Percentiles rank a stretch among this genome's conserved stretches.
Conservation (phyloP, 768 basidiomycete genomes). For the Lentinula edodes region DNA sequence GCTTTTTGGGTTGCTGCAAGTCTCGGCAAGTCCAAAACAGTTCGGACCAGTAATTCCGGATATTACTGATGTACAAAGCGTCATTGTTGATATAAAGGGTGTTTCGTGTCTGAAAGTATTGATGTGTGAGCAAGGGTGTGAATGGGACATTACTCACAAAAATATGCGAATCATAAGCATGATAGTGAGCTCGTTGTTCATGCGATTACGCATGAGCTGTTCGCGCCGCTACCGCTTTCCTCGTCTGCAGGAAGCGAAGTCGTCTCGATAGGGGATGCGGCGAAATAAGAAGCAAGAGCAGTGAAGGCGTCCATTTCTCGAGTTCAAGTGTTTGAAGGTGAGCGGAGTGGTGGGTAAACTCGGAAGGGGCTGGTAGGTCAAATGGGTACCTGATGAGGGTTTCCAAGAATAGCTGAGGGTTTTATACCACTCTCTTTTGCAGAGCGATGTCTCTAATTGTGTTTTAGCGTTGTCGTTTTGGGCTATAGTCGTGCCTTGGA, state of each 20-base stretch:
- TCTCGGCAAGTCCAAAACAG: background rate
- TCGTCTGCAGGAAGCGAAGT: background rate
- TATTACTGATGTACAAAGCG: too few relatives aligned
- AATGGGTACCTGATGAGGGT: background rate
- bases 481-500: background rate
- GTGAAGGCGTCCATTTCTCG: slow-evolving; percentile 5
- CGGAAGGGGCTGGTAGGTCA: background rate
- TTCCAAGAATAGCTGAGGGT: background rate
- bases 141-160: background rate
- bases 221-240: background rate
- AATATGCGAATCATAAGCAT: background rate
- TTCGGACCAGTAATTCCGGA: too few relatives aligned
- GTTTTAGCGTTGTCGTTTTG: background rate
- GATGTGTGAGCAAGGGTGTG: background rate
- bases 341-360: background rate
- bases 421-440: background rate
- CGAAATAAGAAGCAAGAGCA: background rate
- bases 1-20: too few relatives aligned
- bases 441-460: background rate
- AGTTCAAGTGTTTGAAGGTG: background rate
- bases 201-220: slow-evolving; percentile 1
- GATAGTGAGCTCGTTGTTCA: background rate
- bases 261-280: background rate
- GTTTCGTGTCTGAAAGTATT: background rate
- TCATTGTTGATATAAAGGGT: background rate